Percentiles rank a stretch among this genome's conserved stretches.
These are phyloP conservation scores for Kazachstania sp. DNA, from an alignment of 1,139 yeast genomes.

Conservation along the genomic window DNA sequence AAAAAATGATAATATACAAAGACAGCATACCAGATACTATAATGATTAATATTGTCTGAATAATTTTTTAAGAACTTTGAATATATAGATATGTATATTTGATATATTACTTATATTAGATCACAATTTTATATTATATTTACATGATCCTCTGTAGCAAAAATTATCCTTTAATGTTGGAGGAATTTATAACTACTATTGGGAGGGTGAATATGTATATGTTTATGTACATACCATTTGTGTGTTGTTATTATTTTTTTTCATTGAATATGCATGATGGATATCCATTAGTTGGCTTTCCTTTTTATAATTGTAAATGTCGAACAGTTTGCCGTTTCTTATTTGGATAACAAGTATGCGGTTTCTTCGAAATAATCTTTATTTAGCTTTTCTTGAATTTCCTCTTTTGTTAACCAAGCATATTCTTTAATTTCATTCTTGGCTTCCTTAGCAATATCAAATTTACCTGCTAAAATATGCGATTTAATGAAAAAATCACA, in stretches of 20 bases:
- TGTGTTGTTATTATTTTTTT: not conserved
- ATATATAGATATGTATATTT: too few relatives aligned
- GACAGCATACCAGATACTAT: not conserved
- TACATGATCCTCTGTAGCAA: conserved; percentile 1
- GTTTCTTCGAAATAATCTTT: conserved; percentile 47
- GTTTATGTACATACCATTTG: not conserved
- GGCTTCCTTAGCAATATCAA: conserved; percentile 42
- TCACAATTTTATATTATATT: not conserved
- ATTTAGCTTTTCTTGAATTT: conserved; percentile 50
- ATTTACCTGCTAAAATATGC: conserved; percentile 82
- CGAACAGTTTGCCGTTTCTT: not conserved
- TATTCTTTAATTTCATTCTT: conserved; percentile 35
- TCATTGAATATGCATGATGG: not conserved
- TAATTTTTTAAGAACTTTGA: too few relatives aligned
- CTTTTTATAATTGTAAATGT: too few relatives aligned
- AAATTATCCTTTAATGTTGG: too few relatives aligned
- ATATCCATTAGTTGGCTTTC: too few relatives aligned
- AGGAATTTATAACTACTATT: not conserved
- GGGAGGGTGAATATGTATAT: not conserved
- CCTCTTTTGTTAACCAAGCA: conserved; percentile 83
- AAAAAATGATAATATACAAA: not conserved
- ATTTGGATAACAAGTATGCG: conserved; percentile 39
- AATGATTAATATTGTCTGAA: not conserved
- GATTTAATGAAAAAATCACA: conserved; percentile 65
- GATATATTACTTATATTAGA: not conserved